Conservation (phyloP, 2,329 filamentous ascomycete genomes). For the Incumbomyces delicatus region DNA sequence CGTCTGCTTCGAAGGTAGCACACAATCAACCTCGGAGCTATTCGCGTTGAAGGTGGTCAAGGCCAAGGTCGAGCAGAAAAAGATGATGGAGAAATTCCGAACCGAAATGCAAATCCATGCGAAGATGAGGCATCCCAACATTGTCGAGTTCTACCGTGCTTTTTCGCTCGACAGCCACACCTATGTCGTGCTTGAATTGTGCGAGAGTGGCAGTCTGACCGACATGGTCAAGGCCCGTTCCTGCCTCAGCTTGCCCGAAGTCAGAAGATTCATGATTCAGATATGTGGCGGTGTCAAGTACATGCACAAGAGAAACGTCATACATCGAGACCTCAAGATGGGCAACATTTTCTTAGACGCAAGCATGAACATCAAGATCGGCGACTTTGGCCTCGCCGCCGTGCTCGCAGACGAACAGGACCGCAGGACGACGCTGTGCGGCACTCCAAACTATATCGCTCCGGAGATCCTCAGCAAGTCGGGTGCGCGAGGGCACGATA, state of each 20-base stretch:
- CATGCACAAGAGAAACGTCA: slow-evolving; percentile 89
- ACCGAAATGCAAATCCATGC: slow-evolving; percentile 95
- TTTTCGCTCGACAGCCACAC: slow-evolving; percentile 85
- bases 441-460: slow-evolving; percentile 96
- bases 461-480: slow-evolving; percentile 92
- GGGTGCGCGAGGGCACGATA: slow-evolving; percentile 68
- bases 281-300: slow-evolving; percentile 97
- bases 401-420: slow-evolving; percentile 86
- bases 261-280: slow-evolving; percentile 86
- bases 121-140: slow-evolving; percentile 91
- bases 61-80: slow-evolving; percentile 40
- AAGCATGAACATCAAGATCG: slow-evolving; percentile 95
- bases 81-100: slow-evolving; percentile 53
- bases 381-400: slow-evolving; percentile 91
- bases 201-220: slow-evolving; percentile 91
- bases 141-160: slow-evolving; percentile 88
- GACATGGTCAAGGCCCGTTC: slow-evolving; percentile 93
- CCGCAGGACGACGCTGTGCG: slow-evolving; percentile 87
- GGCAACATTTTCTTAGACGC: slow-evolving; percentile 93
- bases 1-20: slow-evolving; percentile 39
- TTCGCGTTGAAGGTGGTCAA: slow-evolving; percentile 44
- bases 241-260: slow-evolving; percentile 84
- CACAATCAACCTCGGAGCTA: slow-evolving; percentile 33
- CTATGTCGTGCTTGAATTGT: slow-evolving; percentile 88
- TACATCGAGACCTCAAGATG: slow-evolving; percentile 94